Evolutionary conservation across 2,329 filamentous ascomycete genomes (phyloP), one percentile per base, ranked within the genome.

Genomic region (Calonectria naviculata): DNA sequence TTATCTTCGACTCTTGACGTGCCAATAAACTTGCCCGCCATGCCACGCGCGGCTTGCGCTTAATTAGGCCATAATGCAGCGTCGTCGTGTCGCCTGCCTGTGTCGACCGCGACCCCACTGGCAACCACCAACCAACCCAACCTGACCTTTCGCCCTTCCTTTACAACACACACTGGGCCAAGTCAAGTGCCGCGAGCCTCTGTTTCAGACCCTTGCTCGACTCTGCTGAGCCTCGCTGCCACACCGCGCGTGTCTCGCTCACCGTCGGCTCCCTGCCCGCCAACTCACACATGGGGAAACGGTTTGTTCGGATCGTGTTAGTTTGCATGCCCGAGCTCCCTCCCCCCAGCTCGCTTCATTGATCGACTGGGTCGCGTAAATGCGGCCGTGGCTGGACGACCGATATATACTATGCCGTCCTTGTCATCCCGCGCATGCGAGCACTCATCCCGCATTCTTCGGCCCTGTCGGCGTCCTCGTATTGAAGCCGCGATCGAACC

Each of bases 361-460:
- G 61, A 46, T 54, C 62, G 26, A 61, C 56, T 47, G 65, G 65
- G 65, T 46, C 65, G 54, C 54, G 21, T 34, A 31, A 12, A 66
- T 70, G 61, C 67, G 62, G 62, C 67, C 62, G 21, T 26, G 17
- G 34, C 29, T 61, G 34, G 34, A 58, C 24, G 34, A 31, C 44
- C n/a, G 42, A 47, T 61, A 63, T 70, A 44, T 56, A 46, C 26
- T 36, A 54, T 36, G 58, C 29, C 26, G 24, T 31, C 38, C 44
- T 34, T 19, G 56, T 62, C 54, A 15, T 54, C 8, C 29, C 63
- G 42, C 44, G 38, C 52, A 67, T 70, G 68, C 63, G 62, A 70
- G 68, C 68, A 70, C 68, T 70, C 62, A 66, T 70, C 38, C 63
- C 41, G 68, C 68, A 70, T 62, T 34, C 60, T 28, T 29, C 19